Evolutionary conservation across 371 early-diverging fungal species (phyloP).

Genomic region (Encephalitozoon intestinalis): DNA sequence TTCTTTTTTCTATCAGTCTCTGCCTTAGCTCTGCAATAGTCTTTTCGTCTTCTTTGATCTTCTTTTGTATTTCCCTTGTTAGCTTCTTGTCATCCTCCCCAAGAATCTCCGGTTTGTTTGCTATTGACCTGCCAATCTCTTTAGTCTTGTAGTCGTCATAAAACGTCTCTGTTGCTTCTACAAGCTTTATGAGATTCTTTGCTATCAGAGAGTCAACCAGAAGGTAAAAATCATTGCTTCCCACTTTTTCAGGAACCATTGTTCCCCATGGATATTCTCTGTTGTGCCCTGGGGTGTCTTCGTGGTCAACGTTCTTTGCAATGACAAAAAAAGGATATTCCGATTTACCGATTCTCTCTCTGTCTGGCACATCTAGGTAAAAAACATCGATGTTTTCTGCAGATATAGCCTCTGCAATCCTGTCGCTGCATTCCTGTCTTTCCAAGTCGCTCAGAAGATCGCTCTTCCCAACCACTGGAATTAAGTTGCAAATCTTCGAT

Average conservation of each 20-base stretch:
- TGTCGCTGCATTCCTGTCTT: slow-evolving; percentile 13
- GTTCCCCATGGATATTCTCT: slow-evolving; percentile 45
- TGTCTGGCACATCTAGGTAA: slow-evolving; percentile 5
- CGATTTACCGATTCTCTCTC: slow-evolving; percentile 33
- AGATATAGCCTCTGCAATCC: slow-evolving; percentile 35
- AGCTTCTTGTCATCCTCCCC: not conserved
- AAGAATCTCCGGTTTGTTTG: not conserved
- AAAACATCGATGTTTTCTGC: slow-evolving; percentile 31
- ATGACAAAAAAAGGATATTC: slow-evolving; percentile 16
- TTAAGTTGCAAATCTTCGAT: slow-evolving; percentile 51
- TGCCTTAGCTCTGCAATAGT: not conserved
- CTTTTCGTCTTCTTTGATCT: slow-evolving; percentile 11
- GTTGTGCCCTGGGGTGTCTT: not conserved
- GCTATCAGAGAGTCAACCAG: slow-evolving; percentile 46
- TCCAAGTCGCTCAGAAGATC: slow-evolving; percentile 48
- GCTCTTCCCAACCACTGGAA: slow-evolving; percentile 56
- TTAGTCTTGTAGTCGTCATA: slow-evolving; percentile 40
- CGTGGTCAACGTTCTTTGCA: not conserved
- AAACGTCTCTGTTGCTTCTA: slow-evolving; percentile 50
- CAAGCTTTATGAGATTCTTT: slow-evolving; percentile 41
- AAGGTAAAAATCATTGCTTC: slow-evolving; percentile 28
- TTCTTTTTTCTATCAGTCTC: not conserved
- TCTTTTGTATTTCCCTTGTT: slow-evolving; percentile 8
- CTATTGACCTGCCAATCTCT: not conserved
- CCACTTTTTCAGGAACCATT: slow-evolving; percentile 1